phyloP scores from a whole-genome alignment of 768 basidiomycete genomes.

The Lactarius psammicola region DNA sequence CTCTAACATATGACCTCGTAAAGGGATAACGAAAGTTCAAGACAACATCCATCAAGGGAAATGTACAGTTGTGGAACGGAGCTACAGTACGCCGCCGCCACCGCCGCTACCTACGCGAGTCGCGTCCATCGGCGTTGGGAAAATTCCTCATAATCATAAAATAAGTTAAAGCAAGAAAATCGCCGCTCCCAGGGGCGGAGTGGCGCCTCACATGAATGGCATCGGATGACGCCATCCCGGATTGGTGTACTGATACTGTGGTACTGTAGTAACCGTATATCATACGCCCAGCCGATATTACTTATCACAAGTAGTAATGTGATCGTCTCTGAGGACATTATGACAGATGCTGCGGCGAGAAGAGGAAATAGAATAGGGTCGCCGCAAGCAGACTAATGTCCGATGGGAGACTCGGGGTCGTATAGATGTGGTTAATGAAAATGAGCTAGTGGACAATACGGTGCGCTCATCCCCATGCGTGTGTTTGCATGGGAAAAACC shows the following conservation, averaged over 20 bases:
- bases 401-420: neutral
- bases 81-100: neutral
- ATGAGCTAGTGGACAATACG: neutral
- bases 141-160: neutral
- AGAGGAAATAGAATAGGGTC: neutral
- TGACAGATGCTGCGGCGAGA: neutral
- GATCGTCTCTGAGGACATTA: neutral
- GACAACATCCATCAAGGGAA: too few species aligned
- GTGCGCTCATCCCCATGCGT: neutral
- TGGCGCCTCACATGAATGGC: neutral
- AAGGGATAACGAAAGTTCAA: too few species aligned
- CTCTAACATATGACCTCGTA: constrained; percentile 14
- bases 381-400: neutral
- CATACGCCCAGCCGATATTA: neutral
- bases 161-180: constrained; percentile 1
- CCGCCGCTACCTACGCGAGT: constrained; percentile 4
- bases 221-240: constrained; percentile 1
- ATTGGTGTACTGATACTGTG: neutral
- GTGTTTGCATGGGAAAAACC: neutral
- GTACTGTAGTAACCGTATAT: neutral
- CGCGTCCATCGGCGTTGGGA: neutral
- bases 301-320: too few species aligned
- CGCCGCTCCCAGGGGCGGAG: neutral
- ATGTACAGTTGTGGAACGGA: neutral
- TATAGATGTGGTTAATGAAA: neutral